Evolutionary conservation across 108 stramenopile genomes (phyloP).

Genomic region (Nitzschia sp.): DNA sequence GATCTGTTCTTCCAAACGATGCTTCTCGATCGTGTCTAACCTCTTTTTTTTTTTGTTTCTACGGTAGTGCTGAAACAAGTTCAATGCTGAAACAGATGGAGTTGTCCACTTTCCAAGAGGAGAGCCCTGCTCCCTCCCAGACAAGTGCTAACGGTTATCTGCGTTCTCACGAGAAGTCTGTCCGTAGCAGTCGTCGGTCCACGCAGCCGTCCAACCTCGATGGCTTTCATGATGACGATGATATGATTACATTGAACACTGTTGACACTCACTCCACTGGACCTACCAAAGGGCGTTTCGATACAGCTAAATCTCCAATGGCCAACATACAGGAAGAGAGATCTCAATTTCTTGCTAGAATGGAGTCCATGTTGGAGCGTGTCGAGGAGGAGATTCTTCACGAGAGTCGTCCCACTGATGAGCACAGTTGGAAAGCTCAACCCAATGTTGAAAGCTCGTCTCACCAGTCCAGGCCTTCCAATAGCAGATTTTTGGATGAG

Average conservation of each 20-base stretch:
- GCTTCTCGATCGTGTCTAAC: background rate
- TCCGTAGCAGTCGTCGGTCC: background rate
- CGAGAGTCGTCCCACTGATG: conserved; percentile 25
- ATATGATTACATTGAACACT: conserved; percentile 41
- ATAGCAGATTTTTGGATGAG: conserved; percentile 23
- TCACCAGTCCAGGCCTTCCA: conserved; percentile 4
- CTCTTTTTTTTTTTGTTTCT: background rate
- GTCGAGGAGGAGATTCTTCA: conserved; percentile 37
- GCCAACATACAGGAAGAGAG: conserved; percentile 16
- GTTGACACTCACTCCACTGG: background rate
- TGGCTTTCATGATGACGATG: conserved; percentile 39
- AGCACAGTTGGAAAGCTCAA: background rate
- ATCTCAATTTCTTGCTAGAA: conserved; percentile 32
- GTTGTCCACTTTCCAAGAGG: background rate
- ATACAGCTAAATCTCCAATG: background rate
- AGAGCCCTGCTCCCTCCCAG: no score
- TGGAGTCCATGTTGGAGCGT: conserved; percentile 36
- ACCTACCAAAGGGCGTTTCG: background rate
- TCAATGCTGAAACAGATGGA: conserved; percentile 13
- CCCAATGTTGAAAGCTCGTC: background rate
- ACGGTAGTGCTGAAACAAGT: background rate
- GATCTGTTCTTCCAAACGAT: background rate
- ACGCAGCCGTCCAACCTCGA: conserved; percentile 7
- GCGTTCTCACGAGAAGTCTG: no score
- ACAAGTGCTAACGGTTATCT: no score